phyloP scores from a whole-genome alignment of 129 eudicot species.

The Helichrysum umbraculigerum region DNA sequence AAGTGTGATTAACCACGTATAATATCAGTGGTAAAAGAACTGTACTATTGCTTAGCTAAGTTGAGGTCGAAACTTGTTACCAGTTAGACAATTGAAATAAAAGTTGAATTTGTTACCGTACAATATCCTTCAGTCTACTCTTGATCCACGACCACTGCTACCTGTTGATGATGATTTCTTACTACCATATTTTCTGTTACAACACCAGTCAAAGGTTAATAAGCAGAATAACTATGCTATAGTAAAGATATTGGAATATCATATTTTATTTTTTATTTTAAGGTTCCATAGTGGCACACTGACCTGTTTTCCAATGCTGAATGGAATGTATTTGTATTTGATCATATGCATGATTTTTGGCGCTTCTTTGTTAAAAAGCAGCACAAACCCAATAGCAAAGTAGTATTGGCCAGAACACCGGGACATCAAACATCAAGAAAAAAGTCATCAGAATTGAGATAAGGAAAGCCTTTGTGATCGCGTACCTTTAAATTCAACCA shows the following conservation, averaged over 20 bases:
- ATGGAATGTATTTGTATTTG: constrained; percentile 75
- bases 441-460: constrained; percentile 74
- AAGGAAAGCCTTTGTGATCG: constrained; percentile 76
- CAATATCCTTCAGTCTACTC: constrained; percentile 41
- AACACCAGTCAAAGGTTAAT: not conserved
- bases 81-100: not conserved
- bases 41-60: not conserved
- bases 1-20: constrained; percentile 1
- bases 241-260: not conserved
- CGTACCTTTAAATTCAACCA: constrained; percentile 57
- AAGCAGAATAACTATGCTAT: not conserved
- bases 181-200: constrained; percentile 53
- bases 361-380: constrained; percentile 83
- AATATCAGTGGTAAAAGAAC: constrained; percentile 26
- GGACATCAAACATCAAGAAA: constrained; percentile 76
- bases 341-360: constrained; percentile 94
- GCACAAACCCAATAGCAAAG: constrained; percentile 71
- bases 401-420: constrained; percentile 87
- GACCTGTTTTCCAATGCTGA: constrained; percentile 83
- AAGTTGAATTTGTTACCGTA: not conserved
- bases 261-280: not conserved
- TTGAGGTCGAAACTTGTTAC: not conserved
- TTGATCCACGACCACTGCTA: constrained; percentile 43
- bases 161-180: constrained; percentile 53
- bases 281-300: not conserved